Evolutionary conservation across 345 rosid genomes (phyloP).

Genomic region (Eutrema japonicum): DNA sequence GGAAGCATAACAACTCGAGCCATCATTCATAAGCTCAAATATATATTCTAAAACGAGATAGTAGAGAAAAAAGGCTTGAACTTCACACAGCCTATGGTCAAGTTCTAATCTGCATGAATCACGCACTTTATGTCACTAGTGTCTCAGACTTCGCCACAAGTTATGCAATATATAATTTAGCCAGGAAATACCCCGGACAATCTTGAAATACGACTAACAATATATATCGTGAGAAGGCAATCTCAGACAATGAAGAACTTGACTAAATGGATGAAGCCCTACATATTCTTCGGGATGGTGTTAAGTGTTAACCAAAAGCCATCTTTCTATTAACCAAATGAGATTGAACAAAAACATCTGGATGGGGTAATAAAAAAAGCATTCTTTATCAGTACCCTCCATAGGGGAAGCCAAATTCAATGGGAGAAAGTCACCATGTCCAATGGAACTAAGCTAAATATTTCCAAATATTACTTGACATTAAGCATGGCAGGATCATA

Average conservation of each 20-base stretch:
- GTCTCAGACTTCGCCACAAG: neutral
- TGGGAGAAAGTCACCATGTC: neutral
- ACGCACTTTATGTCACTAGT: neutral
- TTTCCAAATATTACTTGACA: neutral
- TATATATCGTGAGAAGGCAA: neutral
- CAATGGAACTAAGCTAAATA: neutral
- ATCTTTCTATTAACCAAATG: neutral
- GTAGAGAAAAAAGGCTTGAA: neutral
- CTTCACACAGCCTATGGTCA: conserved; percentile 11
- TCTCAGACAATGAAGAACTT: neutral
- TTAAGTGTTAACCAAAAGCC: neutral
- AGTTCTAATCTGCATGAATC: conserved; percentile 12
- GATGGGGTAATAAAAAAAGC: neutral
- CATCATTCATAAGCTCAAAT: conserved; percentile 8
- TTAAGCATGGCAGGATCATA: neutral
- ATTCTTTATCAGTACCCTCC: neutral
- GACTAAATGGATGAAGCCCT: neutral
- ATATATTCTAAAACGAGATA: neutral
- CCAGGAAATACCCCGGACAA: neutral
- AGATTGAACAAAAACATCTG: neutral
- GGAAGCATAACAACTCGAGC: conserved; percentile 17
- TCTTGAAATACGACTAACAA: neutral
- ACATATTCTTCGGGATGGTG: neutral
- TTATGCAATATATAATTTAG: neutral
- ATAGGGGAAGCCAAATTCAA: neutral